Evolutionary conservation across 148 eudicot species (phyloP).

Genomic region (Amaranthus cruentus): DNA sequence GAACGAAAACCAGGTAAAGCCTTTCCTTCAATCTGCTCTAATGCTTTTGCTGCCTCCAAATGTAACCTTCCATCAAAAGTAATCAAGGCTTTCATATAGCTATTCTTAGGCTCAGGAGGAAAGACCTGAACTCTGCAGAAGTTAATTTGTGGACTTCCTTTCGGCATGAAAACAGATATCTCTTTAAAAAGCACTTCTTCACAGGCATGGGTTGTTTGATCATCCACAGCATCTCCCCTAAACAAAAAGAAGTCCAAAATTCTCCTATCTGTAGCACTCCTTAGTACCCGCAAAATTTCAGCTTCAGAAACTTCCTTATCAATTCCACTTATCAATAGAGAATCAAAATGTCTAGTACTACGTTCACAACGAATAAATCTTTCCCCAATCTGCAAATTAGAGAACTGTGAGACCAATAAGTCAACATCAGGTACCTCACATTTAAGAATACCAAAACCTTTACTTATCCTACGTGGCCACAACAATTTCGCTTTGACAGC

Average conservation of each 20-base stretch:
- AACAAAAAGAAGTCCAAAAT: conserved; percentile 54
- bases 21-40: conserved; percentile 84
- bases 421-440: conserved; percentile 53
- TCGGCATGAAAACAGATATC: conserved; percentile 69
- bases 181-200: conserved; percentile 71
- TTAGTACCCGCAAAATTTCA: conserved; percentile 50
- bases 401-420: conserved; percentile 44
- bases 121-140: conserved; percentile 67
- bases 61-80: conserved; percentile 78
- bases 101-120: conserved; percentile 54
- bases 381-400: conserved; percentile 46
- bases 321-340: conserved; percentile 51
- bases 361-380: conserved; percentile 37
- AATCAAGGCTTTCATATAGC: conserved; percentile 58
- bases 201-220: conserved; percentile 52
- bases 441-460: conserved; percentile 58
- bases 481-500: conserved; percentile 65
- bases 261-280: conserved; percentile 44
- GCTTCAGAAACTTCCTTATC: conserved; percentile 57
- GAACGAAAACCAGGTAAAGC: conserved; percentile 62
- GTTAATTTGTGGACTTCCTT: conserved; percentile 45
- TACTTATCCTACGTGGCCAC: conserved; percentile 89
- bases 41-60: conserved; percentile 94
- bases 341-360: conserved; percentile 36
- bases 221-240: conserved; percentile 56